phyloP scores from a whole-genome alignment of 1,284 basidiomycete species.

The Takashimella tepidaria region DNA sequence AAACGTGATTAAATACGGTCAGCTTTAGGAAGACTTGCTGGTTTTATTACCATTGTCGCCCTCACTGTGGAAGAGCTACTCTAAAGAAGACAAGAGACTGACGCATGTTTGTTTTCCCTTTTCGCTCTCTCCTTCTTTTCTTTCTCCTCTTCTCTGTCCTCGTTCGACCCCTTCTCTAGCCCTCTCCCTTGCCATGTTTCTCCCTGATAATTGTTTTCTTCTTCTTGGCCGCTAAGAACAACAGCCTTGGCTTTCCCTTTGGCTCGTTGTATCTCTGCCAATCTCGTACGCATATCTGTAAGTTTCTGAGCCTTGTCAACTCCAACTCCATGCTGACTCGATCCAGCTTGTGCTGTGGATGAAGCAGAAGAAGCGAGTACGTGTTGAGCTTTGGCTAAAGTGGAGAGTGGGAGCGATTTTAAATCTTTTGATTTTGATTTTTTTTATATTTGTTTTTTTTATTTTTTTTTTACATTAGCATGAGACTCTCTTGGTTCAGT shows the following conservation, averaged over 20 bases:
- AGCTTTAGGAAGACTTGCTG: no score
- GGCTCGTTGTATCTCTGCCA: slow-evolving; percentile 36
- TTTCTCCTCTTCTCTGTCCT: slow-evolving; percentile 18
- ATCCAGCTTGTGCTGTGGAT: no score
- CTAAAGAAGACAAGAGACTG: no score
- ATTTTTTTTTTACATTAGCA: no score
- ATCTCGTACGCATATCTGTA: slow-evolving; percentile 30
- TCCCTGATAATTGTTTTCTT: slow-evolving; percentile 16
- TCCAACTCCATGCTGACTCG: neutral
- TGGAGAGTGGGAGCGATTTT: slow-evolving; percentile 21
- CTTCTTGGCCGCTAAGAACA: slow-evolving; percentile 1
- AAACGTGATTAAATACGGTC: no score
- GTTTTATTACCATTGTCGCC: no score
- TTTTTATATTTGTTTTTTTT: no score
- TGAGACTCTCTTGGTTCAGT: no score
- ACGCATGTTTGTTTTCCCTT: slow-evolving; percentile 84
- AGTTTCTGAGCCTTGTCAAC: slow-evolving; percentile 19
- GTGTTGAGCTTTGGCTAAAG: slow-evolving; percentile 30
- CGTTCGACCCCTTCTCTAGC: slow-evolving; percentile 16
- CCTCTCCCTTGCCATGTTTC: no score
- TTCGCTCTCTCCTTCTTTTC: slow-evolving; percentile 54
- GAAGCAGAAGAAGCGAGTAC: neutral
- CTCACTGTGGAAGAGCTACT: no score
- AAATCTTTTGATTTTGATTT: slow-evolving; percentile 23
- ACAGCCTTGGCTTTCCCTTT: slow-evolving; percentile 33